phyloP scores from a whole-genome alignment of 257 asterid species.

The Primulina tabacum region DNA sequence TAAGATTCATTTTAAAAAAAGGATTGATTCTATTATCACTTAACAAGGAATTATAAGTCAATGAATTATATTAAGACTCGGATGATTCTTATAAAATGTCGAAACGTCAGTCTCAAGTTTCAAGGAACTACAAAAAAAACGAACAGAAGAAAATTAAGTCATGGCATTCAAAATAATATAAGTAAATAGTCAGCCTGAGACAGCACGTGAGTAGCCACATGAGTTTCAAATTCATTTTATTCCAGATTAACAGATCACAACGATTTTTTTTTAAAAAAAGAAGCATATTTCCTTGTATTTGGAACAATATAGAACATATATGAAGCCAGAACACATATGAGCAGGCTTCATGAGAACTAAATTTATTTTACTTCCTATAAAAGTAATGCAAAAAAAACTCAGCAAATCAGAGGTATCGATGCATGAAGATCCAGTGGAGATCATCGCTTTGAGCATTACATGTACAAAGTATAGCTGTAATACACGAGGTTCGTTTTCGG shows the following conservation, averaged over 20 bases:
- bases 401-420: conserved; percentile 11
- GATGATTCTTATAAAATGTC: background rate
- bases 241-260: background rate
- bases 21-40: conserved; percentile 3
- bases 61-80: conserved; percentile 5
- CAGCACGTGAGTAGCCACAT: conserved; percentile 20
- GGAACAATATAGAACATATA: background rate
- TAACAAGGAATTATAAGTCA: conserved; percentile 9
- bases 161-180: background rate
- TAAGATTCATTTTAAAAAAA: conserved; percentile 18
- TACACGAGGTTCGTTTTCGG: background rate
- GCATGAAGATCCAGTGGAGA: conserved; percentile 10
- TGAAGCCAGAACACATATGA: background rate
- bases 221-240: conserved; percentile 17
- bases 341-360: background rate
- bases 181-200: conserved; percentile 11
- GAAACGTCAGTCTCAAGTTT: conserved; percentile 6
- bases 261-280: background rate
- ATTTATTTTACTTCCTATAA: background rate
- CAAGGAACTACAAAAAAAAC: background rate
- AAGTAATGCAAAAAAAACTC: background rate
- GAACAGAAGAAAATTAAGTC: background rate
- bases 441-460: background rate
- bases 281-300: background rate
- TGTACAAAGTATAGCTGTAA: background rate